Conservation (phyloP, 2,329 filamentous ascomycete genomes). For the Verticillium dahliae region DNA sequence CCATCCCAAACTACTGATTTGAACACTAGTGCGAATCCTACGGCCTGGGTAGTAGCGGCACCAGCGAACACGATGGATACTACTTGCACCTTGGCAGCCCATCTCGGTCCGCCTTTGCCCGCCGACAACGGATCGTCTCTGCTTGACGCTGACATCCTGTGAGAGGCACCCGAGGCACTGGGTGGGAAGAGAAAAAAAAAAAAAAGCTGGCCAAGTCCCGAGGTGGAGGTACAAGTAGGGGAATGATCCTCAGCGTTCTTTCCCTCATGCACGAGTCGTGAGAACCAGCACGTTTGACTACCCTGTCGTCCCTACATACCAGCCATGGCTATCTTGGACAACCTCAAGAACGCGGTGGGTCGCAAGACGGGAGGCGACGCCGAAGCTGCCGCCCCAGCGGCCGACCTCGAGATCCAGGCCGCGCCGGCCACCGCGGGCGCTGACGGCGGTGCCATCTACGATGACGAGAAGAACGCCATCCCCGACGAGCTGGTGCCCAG, state of each 20-base stretch:
- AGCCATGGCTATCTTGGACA: neutral
- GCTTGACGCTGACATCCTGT: neutral
- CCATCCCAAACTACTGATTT: neutral
- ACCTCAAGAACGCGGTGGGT: neutral
- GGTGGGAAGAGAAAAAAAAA: neutral
- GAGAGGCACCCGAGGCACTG: neutral
- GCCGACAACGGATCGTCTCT: neutral
- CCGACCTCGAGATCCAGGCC: neutral
- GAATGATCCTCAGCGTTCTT: neutral
- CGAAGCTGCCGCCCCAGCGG: neutral
- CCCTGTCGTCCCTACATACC: neutral
- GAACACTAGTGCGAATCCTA: neutral
- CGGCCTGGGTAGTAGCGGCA: neutral
- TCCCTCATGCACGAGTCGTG: neutral
- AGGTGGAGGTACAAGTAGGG: neutral
- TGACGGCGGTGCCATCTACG: neutral
- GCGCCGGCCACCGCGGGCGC: neutral
- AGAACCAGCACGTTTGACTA: neutral
- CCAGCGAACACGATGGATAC: neutral
- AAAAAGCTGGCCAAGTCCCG: neutral
- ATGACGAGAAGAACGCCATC: neutral
- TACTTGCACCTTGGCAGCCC: neutral
- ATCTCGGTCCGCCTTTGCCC: neutral
- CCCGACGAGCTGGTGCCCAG: conserved; percentile 2
- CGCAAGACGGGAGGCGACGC: neutral